Evolutionary conservation across 2,329 filamentous ascomycete species (phyloP).

Genomic region (Fusarium sp.): DNA sequence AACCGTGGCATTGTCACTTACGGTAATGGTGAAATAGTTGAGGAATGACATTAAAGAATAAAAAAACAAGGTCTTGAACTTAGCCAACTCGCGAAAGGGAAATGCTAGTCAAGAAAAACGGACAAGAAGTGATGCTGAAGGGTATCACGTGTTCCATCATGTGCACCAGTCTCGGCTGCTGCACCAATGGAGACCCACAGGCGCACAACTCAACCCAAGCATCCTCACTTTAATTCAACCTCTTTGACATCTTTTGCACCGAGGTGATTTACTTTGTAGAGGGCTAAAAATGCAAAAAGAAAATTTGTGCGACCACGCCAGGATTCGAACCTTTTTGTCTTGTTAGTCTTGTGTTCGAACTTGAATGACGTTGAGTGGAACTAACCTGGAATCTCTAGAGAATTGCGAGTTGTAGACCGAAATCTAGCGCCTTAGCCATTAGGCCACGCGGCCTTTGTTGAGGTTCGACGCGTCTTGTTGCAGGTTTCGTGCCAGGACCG

Average conservation of each 20-base stretch:
- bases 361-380: background rate
- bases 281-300: background rate
- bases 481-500: background rate
- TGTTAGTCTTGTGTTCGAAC: background rate
- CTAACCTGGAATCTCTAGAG: slow-evolving; percentile 32
- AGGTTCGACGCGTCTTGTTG: background rate
- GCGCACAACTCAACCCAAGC: background rate
- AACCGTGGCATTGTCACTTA: background rate
- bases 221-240: background rate
- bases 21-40: too few relatives aligned
- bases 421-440: slow-evolving; percentile 35
- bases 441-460: slow-evolving; percentile 26
- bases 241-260: background rate
- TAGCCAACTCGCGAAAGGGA: background rate
- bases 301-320: slow-evolving; percentile 21
- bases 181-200: background rate
- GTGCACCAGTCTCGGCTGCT: background rate
- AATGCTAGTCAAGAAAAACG: background rate
- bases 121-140: background rate
- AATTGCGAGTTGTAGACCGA: slow-evolving; percentile 17
- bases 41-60: too few relatives aligned
- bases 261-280: background rate
- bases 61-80: too few relatives aligned
- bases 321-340: slow-evolving; percentile 18
- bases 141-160: background rate